Conservation (phyloP, 2,329 filamentous ascomycete species). For the Penicillium freii region DNA sequence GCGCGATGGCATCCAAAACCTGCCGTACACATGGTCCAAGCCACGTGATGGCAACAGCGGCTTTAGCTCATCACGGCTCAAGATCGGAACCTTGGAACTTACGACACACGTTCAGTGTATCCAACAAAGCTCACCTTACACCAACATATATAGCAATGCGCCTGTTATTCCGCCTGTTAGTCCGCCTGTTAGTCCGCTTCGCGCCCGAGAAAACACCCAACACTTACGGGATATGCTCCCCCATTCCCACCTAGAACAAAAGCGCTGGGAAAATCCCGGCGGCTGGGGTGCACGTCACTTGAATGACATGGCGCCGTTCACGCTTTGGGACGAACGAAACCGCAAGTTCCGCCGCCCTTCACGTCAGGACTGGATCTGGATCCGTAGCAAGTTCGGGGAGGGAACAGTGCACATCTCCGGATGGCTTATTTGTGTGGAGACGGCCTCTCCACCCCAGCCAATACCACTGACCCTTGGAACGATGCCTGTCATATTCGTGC, state of each 20-base stretch:
- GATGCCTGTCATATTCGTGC: too few relatives aligned
- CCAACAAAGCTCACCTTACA: conserved; percentile 4
- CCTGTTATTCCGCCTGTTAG: background rate
- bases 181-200: background rate
- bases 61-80: too few relatives aligned
- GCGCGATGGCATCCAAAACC: too few relatives aligned
- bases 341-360: conserved; percentile 7
- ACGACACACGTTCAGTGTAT: background rate
- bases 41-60: too few relatives aligned
- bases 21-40: too few relatives aligned
- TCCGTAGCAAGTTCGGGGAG: conserved; percentile 3
- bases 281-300: conserved; percentile 13
- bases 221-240: background rate
- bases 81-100: too few relatives aligned
- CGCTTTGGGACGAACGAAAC: conserved; percentile 8
- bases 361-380: conserved; percentile 3
- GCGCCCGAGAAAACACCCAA: too few relatives aligned
- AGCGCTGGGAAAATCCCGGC: conserved; percentile 8
- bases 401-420: background rate
- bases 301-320: conserved; percentile 12
- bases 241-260: conserved; percentile 8
- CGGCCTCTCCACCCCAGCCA: too few relatives aligned
- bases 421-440: too few relatives aligned
- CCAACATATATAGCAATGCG: background rate
- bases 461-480: too few relatives aligned